A percentile compares a stretch with the other conserved stretches of the same genome.
These are phyloP conservation scores for Spergularia marina DNA, from an alignment of 148 eudicot genomes.

Conservation along the genomic window DNA sequence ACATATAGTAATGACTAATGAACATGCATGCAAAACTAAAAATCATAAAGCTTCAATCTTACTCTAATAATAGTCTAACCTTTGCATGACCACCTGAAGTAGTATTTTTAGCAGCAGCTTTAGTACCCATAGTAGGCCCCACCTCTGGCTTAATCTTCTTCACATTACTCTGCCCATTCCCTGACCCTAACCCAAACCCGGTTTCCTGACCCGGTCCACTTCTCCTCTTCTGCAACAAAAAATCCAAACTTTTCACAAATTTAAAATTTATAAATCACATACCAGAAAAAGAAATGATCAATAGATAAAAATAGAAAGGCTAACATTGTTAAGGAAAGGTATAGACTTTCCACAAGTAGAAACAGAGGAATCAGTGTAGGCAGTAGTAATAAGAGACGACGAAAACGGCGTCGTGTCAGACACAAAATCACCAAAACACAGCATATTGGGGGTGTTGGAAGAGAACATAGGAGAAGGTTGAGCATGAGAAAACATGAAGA, in stretches of 20 bases:
- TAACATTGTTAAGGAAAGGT: neutral
- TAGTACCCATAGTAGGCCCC: conserved; percentile 3
- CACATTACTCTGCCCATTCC: conserved; percentile 20
- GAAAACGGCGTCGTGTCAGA: conserved; percentile 5
- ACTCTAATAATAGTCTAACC: conserved; percentile 3
- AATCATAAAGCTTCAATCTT: neutral
- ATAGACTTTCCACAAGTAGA: conserved; percentile 6
- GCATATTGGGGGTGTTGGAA: conserved; percentile 36
- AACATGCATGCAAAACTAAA: conserved; percentile 22
- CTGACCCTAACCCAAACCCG: conserved; percentile 17
- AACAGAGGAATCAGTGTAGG: neutral
- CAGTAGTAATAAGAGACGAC: conserved; percentile 5
- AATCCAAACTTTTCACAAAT: neutral
- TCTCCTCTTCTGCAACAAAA: conserved; percentile 33
- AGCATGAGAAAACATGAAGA: neutral
- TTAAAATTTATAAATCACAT: neutral
- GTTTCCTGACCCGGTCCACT: conserved; percentile 31
- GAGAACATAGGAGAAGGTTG: conserved; percentile 29
- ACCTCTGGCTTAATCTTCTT: conserved; percentile 29
- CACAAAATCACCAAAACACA: conserved; percentile 40
- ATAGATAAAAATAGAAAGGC: neutral
- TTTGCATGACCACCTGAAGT: conserved; percentile 27
- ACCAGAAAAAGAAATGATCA: neutral
- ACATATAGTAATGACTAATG: too few species aligned
- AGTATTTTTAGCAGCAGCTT: neutral